Percentiles rank a stretch among this genome's conserved stretches.
Evolutionary conservation across 75 land plant genomes (phyloP).

Genomic region (Pinus albicaulis): DNA sequence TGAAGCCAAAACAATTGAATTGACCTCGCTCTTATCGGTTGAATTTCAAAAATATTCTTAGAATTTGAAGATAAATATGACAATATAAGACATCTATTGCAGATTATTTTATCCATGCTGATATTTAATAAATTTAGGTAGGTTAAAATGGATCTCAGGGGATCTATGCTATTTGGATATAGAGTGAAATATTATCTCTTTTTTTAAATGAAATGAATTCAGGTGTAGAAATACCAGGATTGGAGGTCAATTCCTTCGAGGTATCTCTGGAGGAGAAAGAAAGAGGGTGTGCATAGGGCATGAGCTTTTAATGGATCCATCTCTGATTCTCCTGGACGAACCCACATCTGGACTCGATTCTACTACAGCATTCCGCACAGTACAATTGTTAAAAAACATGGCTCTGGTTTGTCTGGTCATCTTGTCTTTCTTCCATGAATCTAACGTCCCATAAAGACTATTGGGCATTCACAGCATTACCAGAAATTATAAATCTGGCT

Average conservation of each 20-base stretch:
- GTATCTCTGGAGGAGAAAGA: slow-evolving; percentile 74
- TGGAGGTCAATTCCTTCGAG: slow-evolving; percentile 52
- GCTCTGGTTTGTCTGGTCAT: slow-evolving; percentile 19
- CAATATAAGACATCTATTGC: no score
- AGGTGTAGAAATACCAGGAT: slow-evolving; percentile 60
- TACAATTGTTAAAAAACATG: slow-evolving; percentile 29
- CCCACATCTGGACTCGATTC: slow-evolving; percentile 82
- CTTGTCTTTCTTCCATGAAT: slow-evolving; percentile 13
- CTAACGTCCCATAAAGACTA: slow-evolving; percentile 38
- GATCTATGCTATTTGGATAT: no score
- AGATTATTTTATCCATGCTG: no score
- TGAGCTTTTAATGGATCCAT: slow-evolving; percentile 67
- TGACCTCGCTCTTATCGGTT: no score
- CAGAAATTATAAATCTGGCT: slow-evolving; percentile 27
- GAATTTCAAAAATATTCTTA: no score
- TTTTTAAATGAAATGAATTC: neutral
- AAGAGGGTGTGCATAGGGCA: slow-evolving; percentile 67
- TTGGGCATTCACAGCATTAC: slow-evolving; percentile 31
- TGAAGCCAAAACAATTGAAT: no score
- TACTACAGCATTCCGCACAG: slow-evolving; percentile 55
- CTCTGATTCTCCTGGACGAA: slow-evolving; percentile 67
- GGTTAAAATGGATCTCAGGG: no score
- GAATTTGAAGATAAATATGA: no score
- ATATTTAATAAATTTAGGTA: no score
- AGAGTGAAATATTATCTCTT: no score